These are phyloP conservation scores for Saccharum hybrid DNA, from an alignment of 202 grass and related monocot species.

Conservation along the genomic window DNA sequence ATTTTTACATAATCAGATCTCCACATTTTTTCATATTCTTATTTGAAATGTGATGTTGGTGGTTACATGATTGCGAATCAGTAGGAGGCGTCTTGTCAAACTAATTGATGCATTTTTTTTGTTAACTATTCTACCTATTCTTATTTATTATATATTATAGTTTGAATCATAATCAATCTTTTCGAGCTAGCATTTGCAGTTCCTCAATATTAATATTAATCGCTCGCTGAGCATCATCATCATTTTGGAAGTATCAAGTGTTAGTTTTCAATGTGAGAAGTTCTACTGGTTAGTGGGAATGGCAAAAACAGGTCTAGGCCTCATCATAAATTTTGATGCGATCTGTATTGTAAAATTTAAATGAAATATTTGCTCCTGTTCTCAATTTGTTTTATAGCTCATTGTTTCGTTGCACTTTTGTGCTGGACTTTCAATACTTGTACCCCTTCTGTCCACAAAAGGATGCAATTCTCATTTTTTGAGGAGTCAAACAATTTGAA, in stretches of 20 bases:
- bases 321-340: constrained; percentile 37
- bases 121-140: not conserved
- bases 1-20: constrained; percentile 15
- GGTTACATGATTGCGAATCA: constrained; percentile 2
- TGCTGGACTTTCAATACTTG: not conserved
- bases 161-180: constrained; percentile 10
- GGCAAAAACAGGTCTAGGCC: not conserved
- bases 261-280: constrained; percentile 16
- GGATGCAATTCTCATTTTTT: not conserved
- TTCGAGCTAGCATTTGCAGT: not conserved
- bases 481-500: not conserved
- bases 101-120: constrained; percentile 1
- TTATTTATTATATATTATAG: constrained; percentile 15
- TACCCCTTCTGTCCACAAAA: not conserved
- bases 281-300: constrained; percentile 10
- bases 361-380: constrained; percentile 1
- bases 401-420: constrained; percentile 30
- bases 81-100: constrained; percentile 1
- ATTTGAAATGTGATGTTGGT: not conserved
- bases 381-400: constrained; percentile 7
- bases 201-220: constrained; percentile 28
- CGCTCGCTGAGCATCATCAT: not conserved
- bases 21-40: constrained; percentile 4
- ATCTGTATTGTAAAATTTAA: constrained; percentile 25
- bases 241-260: constrained; percentile 31